Evolutionary conservation across 306 rosid species (phyloP).

Genomic region (Notholithocarpus densiflorus): DNA sequence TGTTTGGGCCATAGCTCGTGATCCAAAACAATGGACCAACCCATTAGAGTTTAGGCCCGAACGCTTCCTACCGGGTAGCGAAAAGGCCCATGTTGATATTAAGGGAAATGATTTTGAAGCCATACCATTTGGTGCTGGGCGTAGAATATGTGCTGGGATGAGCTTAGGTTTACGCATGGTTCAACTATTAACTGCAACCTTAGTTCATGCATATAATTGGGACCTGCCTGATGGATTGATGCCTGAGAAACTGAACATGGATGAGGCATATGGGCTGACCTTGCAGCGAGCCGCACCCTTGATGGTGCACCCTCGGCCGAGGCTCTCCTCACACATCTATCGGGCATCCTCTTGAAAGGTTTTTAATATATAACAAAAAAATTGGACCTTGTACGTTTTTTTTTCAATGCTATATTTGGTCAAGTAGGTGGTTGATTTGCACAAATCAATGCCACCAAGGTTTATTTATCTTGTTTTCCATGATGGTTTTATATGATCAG

Average conservation of each 20-base stretch:
- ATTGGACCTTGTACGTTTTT: background rate
- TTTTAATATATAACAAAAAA: no score
- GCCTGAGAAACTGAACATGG: slow-evolving; percentile 58
- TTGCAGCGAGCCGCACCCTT: slow-evolving; percentile 58
- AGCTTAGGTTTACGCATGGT: slow-evolving; percentile 62
- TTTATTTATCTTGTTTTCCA: background rate
- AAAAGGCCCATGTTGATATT: slow-evolving; percentile 53
- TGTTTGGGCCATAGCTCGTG: slow-evolving; percentile 78
- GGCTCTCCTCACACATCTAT: slow-evolving; percentile 41
- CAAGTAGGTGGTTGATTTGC: background rate
- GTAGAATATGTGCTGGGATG: slow-evolving; percentile 75
- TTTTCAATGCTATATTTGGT: background rate
- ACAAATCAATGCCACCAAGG: background rate
- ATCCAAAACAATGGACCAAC: slow-evolving; percentile 49
- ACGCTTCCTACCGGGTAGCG: slow-evolving; percentile 60
- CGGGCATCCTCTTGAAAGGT: background rate
- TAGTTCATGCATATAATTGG: slow-evolving; percentile 66
- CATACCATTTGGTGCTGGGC: slow-evolving; percentile 81
- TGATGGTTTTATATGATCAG: no score
- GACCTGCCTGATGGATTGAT: slow-evolving; percentile 39
- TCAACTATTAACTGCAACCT: slow-evolving; percentile 41
- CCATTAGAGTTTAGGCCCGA: slow-evolving; percentile 71
- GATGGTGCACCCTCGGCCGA: slow-evolving; percentile 42
- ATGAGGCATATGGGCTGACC: slow-evolving; percentile 72
- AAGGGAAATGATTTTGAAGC: slow-evolving; percentile 69